These are phyloP conservation scores for Hamigera avellanea DNA, from an alignment of 495 filamentous ascomycete species.

Conservation along the genomic window DNA sequence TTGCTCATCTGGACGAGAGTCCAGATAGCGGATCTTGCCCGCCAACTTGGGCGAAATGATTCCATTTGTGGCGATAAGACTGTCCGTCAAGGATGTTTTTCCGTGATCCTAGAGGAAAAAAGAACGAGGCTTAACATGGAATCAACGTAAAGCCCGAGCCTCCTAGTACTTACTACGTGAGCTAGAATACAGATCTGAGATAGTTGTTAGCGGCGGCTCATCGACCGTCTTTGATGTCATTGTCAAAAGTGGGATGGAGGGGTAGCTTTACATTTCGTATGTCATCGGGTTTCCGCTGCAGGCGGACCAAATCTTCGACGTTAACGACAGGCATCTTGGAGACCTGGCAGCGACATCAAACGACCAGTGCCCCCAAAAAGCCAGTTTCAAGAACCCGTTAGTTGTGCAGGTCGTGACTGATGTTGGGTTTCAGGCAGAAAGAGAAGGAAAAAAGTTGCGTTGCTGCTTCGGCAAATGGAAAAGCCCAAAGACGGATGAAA, in stretches of 20 bases:
- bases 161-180: conserved; percentile 62
- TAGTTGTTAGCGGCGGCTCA: conserved; percentile 17
- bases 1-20: conserved; percentile 95
- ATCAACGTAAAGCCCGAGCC: neutral
- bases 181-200: conserved; percentile 90
- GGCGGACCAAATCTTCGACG: conserved; percentile 71
- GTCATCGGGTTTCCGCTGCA: conserved; percentile 74
- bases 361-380: too few species aligned
- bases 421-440: neutral
- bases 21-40: conserved; percentile 95
- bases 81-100: conserved; percentile 95
- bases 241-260: conserved; percentile 23
- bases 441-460: neutral
- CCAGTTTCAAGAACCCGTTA: too few species aligned
- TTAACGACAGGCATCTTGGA: conserved; percentile 75
- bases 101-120: conserved; percentile 61
- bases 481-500: too few species aligned
- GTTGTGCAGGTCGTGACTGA: too few species aligned
- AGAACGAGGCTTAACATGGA: neutral
- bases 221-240: conserved; percentile 1
- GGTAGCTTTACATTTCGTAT: conserved; percentile 68
- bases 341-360: conserved; percentile 5
- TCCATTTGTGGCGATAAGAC: conserved; percentile 95
- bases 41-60: conserved; percentile 97
- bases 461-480: neutral